Base-by-base conservation (phyloP, 768 basidiomycete genomes). In the Kwoniella sp. region DNA sequence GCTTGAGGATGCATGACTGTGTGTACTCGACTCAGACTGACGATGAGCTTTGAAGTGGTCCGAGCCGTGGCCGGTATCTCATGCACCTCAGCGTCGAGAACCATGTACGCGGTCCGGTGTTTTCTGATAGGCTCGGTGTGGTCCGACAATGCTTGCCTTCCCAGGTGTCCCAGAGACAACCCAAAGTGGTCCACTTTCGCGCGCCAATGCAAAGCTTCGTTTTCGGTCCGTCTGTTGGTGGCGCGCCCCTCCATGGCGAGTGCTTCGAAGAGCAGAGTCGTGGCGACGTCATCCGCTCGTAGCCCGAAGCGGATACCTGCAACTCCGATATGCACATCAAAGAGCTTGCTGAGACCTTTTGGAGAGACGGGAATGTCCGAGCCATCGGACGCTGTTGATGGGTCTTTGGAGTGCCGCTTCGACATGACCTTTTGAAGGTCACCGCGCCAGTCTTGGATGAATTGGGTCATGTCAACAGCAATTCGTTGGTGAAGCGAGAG, bases 1-100 rank as follows among this genome's bases (percentile, higher is more conserved):
- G 93, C 92, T 58, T 88, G 88, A 9, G 92, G 85, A 70, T 91
- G 90, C 86, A 95, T 85, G 28, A 93, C 87, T 1, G 92, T 90
- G 65, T 96, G 89, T 2, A 89, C 82, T 71, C 86, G 88, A 7
- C 81, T 82, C 20, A 92, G 74, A 1, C 77, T 72, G 26, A 90
- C 54, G 29, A 82, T 77, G 1, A 78, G 53, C n/a, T 62, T 62
- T 12, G 68, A 60, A 2, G 63, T 36, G 2, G 47, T 34, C 3
- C 42, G 53, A 3, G 46, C 27, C 14, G 57, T 44, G 17, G 54
- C 43, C 9, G 61, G 65, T 22, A 51, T 29, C 38, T 70, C 66
- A 17, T 62, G 59, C 3, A 69, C 75, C 34, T 81, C 79, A 63
- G 88, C 78, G 65, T 93, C 87, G 38, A 95, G 78, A 28, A 83